Evolutionary conservation across 2,329 filamentous ascomycete genomes (phyloP), one percentile per base, ranked within the genome.

Genomic region (Aspergillus sp.): DNA sequence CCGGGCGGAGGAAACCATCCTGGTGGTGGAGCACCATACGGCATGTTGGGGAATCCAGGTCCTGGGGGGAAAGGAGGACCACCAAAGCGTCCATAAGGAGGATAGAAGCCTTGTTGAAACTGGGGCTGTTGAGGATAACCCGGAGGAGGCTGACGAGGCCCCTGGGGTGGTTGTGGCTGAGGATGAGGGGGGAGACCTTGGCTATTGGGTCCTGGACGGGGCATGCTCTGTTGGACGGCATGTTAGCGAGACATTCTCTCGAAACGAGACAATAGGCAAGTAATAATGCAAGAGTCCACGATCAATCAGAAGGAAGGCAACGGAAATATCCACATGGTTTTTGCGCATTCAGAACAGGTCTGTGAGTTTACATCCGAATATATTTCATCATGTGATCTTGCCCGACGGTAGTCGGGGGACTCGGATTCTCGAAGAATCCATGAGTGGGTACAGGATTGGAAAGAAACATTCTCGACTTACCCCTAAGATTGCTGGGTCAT

Each of bases 281-380:
- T 29, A 7, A 29, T 7, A 31, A 43, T 29, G 19, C 48, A 45
- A 44, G 60, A 45, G 58, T 50, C 45, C 41, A 50, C 62, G 64
- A 63, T 71, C 63, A 49, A 86, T 96, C 91, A 97, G 91, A 96
- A 97, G 92, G 92, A 97, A 97, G 92, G 91, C 92, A 97, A 96
- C 92, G 91, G 92, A 96, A 88, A 87, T 85, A 77, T 96, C 92
- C 87, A 96, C 92, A 96, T 79, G 83, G 82, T 80, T 88, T 29
- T 80, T 91, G 59, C 96, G 91, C 91, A 91, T 88, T 88, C 88
- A 88, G 87, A 85, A 82, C 84, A 83, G 80, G 81, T 84, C 81
- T 82, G 77, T 78, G 69, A 68, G 76, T 95, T 96, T 90, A 94
- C 90, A 96, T 96, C 92, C 92, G 91, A 83, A 88, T 89, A 96